A percentile compares a stretch with the other conserved stretches of the same genome.
phyloP scores from a whole-genome alignment of 768 basidiomycete species.

The Psilocybe tampanensis region DNA sequence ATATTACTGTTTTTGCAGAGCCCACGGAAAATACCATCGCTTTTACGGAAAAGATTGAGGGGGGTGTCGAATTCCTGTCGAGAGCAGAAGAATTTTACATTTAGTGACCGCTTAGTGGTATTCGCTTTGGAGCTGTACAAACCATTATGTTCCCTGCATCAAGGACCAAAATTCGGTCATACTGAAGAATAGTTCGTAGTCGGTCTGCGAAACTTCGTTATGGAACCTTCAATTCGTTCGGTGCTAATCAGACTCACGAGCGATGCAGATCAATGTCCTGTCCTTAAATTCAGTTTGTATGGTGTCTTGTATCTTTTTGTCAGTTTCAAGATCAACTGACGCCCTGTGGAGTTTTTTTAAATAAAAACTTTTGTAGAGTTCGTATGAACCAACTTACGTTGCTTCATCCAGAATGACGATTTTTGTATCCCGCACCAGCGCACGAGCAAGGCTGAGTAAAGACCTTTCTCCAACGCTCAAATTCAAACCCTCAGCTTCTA shows the following conservation, averaged over 20 bases:
- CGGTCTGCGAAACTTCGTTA: constrained; percentile 51
- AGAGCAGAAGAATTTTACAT: not conserved
- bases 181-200: constrained; percentile 74
- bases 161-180: constrained; percentile 73
- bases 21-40: constrained; percentile 56
- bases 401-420: constrained; percentile 85
- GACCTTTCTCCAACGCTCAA: constrained; percentile 73
- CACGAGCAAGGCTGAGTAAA: constrained; percentile 77
- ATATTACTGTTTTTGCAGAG: constrained; percentile 48
- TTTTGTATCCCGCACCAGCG: constrained; percentile 74
- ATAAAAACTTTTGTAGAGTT: too few species aligned
- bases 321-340: constrained; percentile 79
- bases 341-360: constrained; percentile 45
- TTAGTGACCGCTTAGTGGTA: not conserved
- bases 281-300: constrained; percentile 74
- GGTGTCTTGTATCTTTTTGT: constrained; percentile 80
- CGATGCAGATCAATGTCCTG: constrained; percentile 77
- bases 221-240: not conserved
- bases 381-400: constrained; percentile 39
- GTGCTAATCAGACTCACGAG: constrained; percentile 50
- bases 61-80: constrained; percentile 66
- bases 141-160: constrained; percentile 62
- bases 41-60: constrained; percentile 44
- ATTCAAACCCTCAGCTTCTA: constrained; percentile 79
- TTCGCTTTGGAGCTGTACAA: constrained; percentile 8